These are phyloP conservation scores for Centaurea solstitialis DNA, from an alignment of 129 eudicot genomes.

Conservation along the genomic window DNA sequence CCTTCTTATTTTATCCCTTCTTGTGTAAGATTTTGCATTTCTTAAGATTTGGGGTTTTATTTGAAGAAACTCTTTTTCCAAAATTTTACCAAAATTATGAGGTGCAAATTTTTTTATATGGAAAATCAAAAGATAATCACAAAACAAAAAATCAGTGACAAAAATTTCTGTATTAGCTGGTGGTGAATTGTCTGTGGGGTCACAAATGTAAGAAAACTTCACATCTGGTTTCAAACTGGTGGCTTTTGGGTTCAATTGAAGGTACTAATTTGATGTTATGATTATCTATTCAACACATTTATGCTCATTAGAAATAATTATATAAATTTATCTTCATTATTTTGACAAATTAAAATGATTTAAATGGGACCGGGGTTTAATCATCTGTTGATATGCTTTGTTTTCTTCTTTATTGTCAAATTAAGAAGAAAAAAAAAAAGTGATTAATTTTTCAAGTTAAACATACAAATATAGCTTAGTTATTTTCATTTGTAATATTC, in stretches of 20 bases:
- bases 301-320: neutral
- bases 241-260: slow-evolving; percentile 1
- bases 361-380: neutral
- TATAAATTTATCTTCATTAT: neutral
- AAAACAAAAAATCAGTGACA: slow-evolving; percentile 6
- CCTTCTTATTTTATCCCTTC: neutral
- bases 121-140: slow-evolving; percentile 6
- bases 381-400: neutral
- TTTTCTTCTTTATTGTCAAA: neutral
- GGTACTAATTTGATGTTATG: neutral
- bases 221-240: neutral
- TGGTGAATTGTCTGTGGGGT: slow-evolving; percentile 32
- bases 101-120: neutral
- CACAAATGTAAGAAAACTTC: slow-evolving; percentile 18
- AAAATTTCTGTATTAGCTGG: slow-evolving; percentile 10
- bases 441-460: neutral
- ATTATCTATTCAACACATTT: neutral
- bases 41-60: neutral
- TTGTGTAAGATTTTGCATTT: neutral
- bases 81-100: neutral
- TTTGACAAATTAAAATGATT: neutral
- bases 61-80: neutral
- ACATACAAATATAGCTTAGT: neutral
- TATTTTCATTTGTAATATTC: neutral
- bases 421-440: neutral